Percentiles rank a stretch among this genome's conserved stretches.
phyloP scores from a whole-genome alignment of 257 asterid species.

The Ajuga chamaepitys region DNA sequence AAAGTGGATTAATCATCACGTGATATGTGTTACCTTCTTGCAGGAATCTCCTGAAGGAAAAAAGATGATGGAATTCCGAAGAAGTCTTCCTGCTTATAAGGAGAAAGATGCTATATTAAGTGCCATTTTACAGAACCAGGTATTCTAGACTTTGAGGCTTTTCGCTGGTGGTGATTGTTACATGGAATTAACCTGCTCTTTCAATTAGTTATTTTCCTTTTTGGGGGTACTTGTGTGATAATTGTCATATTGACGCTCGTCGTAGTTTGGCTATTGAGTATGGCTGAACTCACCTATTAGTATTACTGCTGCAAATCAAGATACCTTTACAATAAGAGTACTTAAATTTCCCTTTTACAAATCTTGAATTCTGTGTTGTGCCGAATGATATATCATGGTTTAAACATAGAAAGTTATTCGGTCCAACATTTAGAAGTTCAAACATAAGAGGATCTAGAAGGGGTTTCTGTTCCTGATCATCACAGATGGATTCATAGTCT shows the following conservation, averaged over 20 bases:
- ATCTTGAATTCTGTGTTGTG: not conserved
- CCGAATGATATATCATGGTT: slow-evolving; percentile 4
- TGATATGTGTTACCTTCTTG: slow-evolving; percentile 2
- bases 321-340: not conserved
- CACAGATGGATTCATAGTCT: not conserved
- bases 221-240: not conserved
- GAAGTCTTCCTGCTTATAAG: slow-evolving; percentile 73
- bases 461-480: slow-evolving; percentile 1
- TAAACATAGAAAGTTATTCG: not conserved
- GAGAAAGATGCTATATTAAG: slow-evolving; percentile 71
- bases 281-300: not conserved
- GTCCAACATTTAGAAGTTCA: not conserved
- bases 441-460: not conserved
- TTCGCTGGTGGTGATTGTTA: slow-evolving; percentile 2
- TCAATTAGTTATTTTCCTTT: not conserved
- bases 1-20: slow-evolving; percentile 6
- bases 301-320: not conserved
- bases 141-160: slow-evolving; percentile 22
- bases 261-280: not conserved
- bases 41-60: slow-evolving; percentile 79
- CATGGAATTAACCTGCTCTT: slow-evolving; percentile 3
- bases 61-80: slow-evolving; percentile 65
- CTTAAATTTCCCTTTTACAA: not conserved
- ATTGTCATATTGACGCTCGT: not conserved
- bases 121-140: slow-evolving; percentile 81